Evolutionary conservation across 805 yeast species (phyloP).

Genomic region (Ogataea ramenticola): DNA sequence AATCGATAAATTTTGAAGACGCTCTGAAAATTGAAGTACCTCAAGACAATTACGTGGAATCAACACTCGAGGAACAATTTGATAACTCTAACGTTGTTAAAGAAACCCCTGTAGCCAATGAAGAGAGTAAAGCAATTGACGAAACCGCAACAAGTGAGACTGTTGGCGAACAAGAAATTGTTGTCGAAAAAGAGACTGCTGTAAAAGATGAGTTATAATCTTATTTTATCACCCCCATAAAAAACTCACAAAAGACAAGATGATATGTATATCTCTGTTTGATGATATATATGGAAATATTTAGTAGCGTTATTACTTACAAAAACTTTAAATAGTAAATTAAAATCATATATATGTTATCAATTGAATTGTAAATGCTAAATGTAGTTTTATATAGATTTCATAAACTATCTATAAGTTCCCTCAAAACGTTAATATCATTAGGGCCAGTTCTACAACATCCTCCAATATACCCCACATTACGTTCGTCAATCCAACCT

Average conservation of each 20-base stretch:
- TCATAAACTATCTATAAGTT: constrained; percentile 6
- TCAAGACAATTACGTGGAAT: constrained; percentile 2
- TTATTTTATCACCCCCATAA: background rate
- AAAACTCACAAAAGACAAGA: background rate
- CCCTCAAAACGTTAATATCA: constrained; percentile 24
- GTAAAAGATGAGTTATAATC: constrained; percentile 11
- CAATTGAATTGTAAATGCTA: too few relatives aligned
- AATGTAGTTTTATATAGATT: too few relatives aligned
- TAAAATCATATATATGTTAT: too few relatives aligned
- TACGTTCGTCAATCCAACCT: constrained; percentile 32
- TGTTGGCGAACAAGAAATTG: constrained; percentile 11
- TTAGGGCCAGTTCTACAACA: constrained; percentile 66
- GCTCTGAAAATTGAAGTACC: constrained; percentile 6
- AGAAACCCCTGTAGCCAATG: constrained; percentile 9
- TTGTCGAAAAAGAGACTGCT: background rate
- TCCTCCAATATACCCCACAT: constrained; percentile 56
- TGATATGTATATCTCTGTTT: background rate
- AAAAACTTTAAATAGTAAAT: too few relatives aligned
- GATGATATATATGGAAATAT: background rate
- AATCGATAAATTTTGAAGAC: constrained; percentile 7
- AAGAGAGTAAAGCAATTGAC: constrained; percentile 1
- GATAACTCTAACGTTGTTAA: constrained; percentile 6
- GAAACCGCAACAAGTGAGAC: constrained; percentile 11
- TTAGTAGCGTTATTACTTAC: background rate
- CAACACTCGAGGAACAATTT: constrained; percentile 4